Conservation (phyloP, 805 yeast species). For the Candida palmyrensis region DNA sequence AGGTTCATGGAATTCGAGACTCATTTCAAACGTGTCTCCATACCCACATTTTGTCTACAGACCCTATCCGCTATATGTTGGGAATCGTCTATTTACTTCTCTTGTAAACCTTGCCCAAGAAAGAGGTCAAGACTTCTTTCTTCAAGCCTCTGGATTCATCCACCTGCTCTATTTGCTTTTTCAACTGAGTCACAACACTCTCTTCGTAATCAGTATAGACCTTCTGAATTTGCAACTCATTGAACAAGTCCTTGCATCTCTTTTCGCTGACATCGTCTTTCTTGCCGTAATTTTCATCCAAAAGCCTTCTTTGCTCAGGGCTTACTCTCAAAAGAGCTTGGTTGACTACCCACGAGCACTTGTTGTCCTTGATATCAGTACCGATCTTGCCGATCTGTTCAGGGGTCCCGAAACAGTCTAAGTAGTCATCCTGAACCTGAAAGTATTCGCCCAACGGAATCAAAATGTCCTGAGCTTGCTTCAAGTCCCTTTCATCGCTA, state of each 20-base stretch:
- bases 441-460: slow-evolving; percentile 97
- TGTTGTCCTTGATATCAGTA: slow-evolving; percentile 96
- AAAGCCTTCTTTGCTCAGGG: slow-evolving; percentile 73
- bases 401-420: slow-evolving; percentile 97
- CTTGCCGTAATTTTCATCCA: slow-evolving; percentile 88
- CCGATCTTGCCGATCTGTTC: slow-evolving; percentile 98
- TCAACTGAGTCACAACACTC: slow-evolving; percentile 58
- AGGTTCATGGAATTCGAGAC: too few relatives aligned
- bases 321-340: slow-evolving; percentile 77
- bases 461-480: slow-evolving; percentile 82
- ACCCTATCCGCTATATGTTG: too few relatives aligned
- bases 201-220: slow-evolving; percentile 83
- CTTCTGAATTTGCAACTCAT: slow-evolving; percentile 64
- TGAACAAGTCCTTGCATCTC: slow-evolving; percentile 66
- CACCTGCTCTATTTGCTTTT: slow-evolving; percentile 55
- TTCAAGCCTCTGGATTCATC: slow-evolving; percentile 96
- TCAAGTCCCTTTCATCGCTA: slow-evolving; percentile 62
- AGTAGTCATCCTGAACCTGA: slow-evolving; percentile 97
- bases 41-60: too few relatives aligned
- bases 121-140: slow-evolving; percentile 74
- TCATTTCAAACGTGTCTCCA: too few relatives aligned
- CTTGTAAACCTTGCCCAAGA: slow-evolving; percentile 89
- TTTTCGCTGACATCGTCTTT: slow-evolving; percentile 68
- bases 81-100: slow-evolving; percentile 82
- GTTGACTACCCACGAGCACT: slow-evolving; percentile 96